These are phyloP conservation scores for Lepidium sativum DNA, from an alignment of 345 rosid genomes.

Conservation along the genomic window DNA sequence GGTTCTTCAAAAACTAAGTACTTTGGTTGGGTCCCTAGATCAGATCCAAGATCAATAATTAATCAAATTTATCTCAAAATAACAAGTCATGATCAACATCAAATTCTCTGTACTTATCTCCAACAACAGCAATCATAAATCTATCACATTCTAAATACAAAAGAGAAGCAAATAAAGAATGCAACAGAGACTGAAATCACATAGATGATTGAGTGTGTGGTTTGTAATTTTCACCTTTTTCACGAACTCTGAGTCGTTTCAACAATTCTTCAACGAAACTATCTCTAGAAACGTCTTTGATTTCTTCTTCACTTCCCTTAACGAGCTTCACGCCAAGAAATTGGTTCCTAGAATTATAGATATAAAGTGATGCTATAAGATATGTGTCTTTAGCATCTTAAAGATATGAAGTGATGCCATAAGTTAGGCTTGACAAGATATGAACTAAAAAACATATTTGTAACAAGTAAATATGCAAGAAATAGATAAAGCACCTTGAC, in stretches of 20 bases:
- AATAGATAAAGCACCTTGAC: too few relatives aligned
- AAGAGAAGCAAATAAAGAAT: background rate
- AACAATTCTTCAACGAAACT: conserved; percentile 39
- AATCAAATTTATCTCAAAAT: background rate
- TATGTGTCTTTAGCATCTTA: too few relatives aligned
- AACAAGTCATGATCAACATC: background rate
- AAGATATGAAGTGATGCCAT: too few relatives aligned
- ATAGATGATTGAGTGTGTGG: background rate
- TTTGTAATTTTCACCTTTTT: background rate
- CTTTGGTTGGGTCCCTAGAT: background rate
- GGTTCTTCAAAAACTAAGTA: too few relatives aligned
- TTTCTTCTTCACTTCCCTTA: conserved; percentile 38
- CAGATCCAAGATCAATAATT: background rate
- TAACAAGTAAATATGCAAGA: too few relatives aligned
- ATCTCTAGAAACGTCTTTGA: conserved; percentile 29
- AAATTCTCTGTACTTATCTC: background rate
- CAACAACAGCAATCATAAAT: background rate
- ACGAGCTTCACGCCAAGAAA: too few relatives aligned
- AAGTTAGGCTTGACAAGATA: too few relatives aligned
- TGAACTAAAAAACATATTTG: too few relatives aligned
- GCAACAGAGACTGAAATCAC: background rate
- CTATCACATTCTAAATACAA: background rate
- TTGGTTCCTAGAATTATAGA: too few relatives aligned
- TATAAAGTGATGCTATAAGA: too few relatives aligned
- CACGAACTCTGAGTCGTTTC: conserved; percentile 26